Conservation (phyloP, 257 asterid species). For the Solanum lycopersicoides region DNA sequence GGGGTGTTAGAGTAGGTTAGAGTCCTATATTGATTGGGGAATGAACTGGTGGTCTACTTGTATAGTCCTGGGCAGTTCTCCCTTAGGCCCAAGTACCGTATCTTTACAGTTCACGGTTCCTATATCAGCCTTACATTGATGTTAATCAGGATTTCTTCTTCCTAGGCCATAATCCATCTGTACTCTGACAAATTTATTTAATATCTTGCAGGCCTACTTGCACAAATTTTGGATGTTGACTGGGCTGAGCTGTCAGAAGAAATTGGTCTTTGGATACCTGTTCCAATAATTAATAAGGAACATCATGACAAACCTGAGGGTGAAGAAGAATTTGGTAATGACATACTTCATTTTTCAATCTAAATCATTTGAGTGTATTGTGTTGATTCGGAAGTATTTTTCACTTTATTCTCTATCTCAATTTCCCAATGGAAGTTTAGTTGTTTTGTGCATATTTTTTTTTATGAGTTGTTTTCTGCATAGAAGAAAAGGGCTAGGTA, state of each 20-base stretch:
- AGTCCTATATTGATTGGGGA: not conserved
- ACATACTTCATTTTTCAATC: not conserved
- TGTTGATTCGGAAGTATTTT: not conserved
- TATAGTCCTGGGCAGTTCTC: not conserved
- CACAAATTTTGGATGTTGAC: slow-evolving; percentile 42
- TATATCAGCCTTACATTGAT: not conserved
- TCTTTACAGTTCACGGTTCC: not conserved
- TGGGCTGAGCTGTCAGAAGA: slow-evolving; percentile 59
- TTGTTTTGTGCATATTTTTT: not conserved
- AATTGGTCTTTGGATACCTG: slow-evolving; percentile 79
- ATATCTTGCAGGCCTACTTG: slow-evolving; percentile 36
- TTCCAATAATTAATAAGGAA: slow-evolving; percentile 44
- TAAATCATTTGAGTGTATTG: not conserved
- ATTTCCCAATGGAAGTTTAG: not conserved
- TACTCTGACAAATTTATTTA: not conserved
- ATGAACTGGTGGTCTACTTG: not conserved
- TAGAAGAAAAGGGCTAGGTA: not conserved
- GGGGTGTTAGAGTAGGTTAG: not conserved
- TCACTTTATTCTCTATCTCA: not conserved
- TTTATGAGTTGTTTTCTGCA: not conserved
- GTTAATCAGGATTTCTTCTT: not conserved
- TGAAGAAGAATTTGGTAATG: slow-evolving; percentile 58
- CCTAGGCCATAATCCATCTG: not conserved
- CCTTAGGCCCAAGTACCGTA: not conserved
- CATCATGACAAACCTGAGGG: slow-evolving; percentile 84